Conservation (phyloP, 441 rosid genomes). For the Arabidopsis lyrata region DNA sequence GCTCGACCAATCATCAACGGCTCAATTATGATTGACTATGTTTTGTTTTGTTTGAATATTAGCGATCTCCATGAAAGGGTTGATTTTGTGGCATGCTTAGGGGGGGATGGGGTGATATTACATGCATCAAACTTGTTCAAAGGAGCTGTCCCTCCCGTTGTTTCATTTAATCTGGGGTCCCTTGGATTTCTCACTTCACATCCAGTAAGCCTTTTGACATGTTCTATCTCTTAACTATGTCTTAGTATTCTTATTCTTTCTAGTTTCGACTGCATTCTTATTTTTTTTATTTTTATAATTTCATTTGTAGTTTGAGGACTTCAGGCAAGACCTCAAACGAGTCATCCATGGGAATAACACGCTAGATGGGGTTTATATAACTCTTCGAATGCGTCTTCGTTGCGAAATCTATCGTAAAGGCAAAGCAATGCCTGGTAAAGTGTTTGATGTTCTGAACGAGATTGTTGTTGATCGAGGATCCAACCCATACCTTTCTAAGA, state of each 20-base stretch:
- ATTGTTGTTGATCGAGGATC: conserved; percentile 96
- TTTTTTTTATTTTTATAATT: conserved; percentile 24
- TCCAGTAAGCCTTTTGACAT: conserved; percentile 58
- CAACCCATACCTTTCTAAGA: conserved; percentile 97
- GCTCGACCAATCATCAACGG: conserved; percentile 30
- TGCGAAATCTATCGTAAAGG: conserved; percentile 93
- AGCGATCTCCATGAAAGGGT: conserved; percentile 98
- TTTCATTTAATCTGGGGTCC: conserved; percentile 96
- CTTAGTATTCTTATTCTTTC: conserved; percentile 19
- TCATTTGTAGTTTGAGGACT: conserved; percentile 92
- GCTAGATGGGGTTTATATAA: conserved; percentile 90
- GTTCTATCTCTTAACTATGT: conserved; percentile 26
- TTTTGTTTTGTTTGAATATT: conserved; percentile 36
- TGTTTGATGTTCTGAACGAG: conserved; percentile 93
- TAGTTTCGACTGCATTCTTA: conserved; percentile 21
- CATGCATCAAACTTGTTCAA: conserved; percentile 96
- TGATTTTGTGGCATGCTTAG: conserved; percentile 97
- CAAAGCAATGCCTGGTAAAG: conserved; percentile 90
- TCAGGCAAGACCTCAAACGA: conserved; percentile 81
- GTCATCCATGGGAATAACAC: conserved; percentile 89
- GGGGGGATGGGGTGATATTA: conserved; percentile 97
- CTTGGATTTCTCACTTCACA: conserved; percentile 99
- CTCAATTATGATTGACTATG: conserved; percentile 26
- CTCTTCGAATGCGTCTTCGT: conserved; percentile 92
- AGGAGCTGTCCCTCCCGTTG: conserved; percentile 95